Evolutionary conservation across 2,329 filamentous ascomycete genomes (phyloP).

Genomic region (Phaeophleospora eucalypticola): DNA sequence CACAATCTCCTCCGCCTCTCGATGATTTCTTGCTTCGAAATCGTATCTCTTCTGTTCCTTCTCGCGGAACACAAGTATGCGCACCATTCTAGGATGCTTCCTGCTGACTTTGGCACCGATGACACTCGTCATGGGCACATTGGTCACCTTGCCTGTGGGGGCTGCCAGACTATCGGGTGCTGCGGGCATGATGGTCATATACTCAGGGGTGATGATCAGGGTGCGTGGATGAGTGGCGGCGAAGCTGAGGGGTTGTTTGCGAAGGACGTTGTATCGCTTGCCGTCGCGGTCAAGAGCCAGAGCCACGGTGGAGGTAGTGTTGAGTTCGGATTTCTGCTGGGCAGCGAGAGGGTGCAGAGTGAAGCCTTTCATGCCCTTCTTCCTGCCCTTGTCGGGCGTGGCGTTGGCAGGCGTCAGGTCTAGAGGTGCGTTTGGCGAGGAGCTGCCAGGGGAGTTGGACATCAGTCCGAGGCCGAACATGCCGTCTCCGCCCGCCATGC

Average conservation of each 20-base stretch:
- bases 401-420: conserved; percentile 44
- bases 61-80: conserved; percentile 69
- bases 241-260: conserved; percentile 78
- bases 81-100: conserved; percentile 76
- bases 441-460: conserved; percentile 63
- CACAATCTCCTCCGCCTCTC: conserved; percentile 75
- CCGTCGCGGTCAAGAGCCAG: conserved; percentile 43
- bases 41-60: conserved; percentile 78
- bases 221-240: conserved; percentile 71
- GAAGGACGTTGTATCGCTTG: conserved; percentile 74
- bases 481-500: conserved; percentile 43
- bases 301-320: conserved; percentile 17
- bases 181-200: conserved; percentile 75
- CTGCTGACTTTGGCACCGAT: conserved; percentile 77
- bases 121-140: conserved; percentile 76
- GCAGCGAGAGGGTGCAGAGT: conserved; percentile 60
- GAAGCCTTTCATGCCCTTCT: conserved; percentile 29
- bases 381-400: conserved; percentile 33
- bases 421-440: conserved; percentile 64
- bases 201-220: conserved; percentile 77
- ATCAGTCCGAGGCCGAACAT: conserved; percentile 64
- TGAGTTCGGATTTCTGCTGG: conserved; percentile 30
- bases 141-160: conserved; percentile 63
- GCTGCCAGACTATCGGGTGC: conserved; percentile 31
- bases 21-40: conserved; percentile 69